Percentiles rank a stretch among this genome's conserved stretches.
Evolutionary conservation across 768 basidiomycete species (phyloP).

Genomic region (Rhodosporidiobolus sp.): DNA sequence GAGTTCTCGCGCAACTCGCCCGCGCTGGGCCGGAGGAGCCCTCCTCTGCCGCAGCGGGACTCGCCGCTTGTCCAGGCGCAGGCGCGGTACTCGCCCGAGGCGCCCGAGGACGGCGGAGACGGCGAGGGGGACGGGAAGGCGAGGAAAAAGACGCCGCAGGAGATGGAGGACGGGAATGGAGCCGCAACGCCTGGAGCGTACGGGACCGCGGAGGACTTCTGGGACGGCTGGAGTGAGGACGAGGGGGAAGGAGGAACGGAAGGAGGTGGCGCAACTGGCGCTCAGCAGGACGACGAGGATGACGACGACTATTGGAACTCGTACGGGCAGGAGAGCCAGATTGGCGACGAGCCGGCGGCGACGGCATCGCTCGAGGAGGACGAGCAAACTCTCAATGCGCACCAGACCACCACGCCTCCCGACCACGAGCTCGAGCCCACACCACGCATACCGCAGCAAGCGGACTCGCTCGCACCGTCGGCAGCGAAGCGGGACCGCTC

Average conservation of each 20-base stretch:
- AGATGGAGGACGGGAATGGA: slow-evolving; percentile 24
- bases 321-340: slow-evolving; percentile 8
- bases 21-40: not conserved
- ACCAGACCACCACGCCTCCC: too few relatives aligned
- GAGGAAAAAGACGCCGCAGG: slow-evolving; percentile 6
- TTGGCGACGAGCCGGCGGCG: not conserved
- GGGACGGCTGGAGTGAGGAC: slow-evolving; percentile 26
- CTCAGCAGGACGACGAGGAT: not conserved
- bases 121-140: not conserved
- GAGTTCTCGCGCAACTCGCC: not conserved
- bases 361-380: not conserved
- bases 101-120: not conserved
- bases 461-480: not conserved
- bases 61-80: too few relatives aligned
- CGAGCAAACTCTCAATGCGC: not conserved
- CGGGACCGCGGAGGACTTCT: slow-evolving; percentile 20
- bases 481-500: not conserved
- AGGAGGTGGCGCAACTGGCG: not conserved
- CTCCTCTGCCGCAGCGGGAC: not conserved
- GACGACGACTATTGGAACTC: slow-evolving; percentile 18
- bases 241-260: not conserved
- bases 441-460: too few relatives aligned
- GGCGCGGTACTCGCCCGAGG: not conserved
- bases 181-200: slow-evolving; percentile 20
- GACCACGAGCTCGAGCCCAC: not conserved